Conservation (phyloP, 1,284 basidiomycete genomes). For the Hortiboletus rubellus region DNA sequence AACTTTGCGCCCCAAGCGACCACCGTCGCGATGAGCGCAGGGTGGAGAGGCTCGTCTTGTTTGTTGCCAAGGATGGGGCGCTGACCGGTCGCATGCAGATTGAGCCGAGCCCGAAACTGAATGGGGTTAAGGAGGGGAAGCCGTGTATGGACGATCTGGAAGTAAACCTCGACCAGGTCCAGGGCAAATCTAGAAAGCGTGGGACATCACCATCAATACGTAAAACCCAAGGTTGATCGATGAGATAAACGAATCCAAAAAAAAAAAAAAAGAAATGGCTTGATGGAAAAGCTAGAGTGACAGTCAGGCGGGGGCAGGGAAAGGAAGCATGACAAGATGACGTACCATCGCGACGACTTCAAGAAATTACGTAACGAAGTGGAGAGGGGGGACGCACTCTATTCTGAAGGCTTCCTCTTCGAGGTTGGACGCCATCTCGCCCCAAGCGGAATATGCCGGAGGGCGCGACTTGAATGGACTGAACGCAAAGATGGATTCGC, state of each 20-base stretch:
- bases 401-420: conserved; percentile 69
- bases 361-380: conserved; percentile 29
- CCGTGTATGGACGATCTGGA: conserved; percentile 85
- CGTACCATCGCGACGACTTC: conserved; percentile 33
- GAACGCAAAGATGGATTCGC: conserved; percentile 30
- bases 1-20: conserved; percentile 93
- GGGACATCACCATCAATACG: conserved; percentile 20
- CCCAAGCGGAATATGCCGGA: conserved; percentile 64
- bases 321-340: conserved; percentile 20
- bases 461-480: conserved; percentile 32
- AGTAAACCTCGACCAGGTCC: conserved; percentile 87
- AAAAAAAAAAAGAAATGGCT: conserved; percentile 6
- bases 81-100: conserved; percentile 41
- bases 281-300: conserved; percentile 10
- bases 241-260: conserved; percentile 31
- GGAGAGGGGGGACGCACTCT: conserved; percentile 58
- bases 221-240: conserved; percentile 20
- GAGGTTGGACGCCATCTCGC: conserved; percentile 64
- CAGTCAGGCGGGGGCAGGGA: conserved; percentile 18
- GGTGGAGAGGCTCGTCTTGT: conserved; percentile 51
- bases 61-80: conserved; percentile 22
- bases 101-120: conserved; percentile 69
- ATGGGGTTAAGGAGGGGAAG: conserved; percentile 78
- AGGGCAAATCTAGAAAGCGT: conserved; percentile 65
- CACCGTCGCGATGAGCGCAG: conserved; percentile 82